phyloP scores from a whole-genome alignment of 495 filamentous ascomycete genomes.

The Stereocaulon alpinum region DNA sequence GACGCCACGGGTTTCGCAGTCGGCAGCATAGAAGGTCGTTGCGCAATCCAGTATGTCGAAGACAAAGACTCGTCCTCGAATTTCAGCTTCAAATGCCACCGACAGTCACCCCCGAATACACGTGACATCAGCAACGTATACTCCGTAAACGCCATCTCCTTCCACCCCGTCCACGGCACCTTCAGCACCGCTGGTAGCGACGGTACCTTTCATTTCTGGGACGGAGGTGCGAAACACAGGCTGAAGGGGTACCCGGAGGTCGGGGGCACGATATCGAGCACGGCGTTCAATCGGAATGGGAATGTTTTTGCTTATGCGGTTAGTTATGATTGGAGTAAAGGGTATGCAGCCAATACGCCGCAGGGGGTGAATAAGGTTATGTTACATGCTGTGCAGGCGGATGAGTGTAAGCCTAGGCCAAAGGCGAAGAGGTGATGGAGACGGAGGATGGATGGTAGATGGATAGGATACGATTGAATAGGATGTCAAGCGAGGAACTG shows the following conservation, averaged over 20 bases:
- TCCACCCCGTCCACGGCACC: conserved; percentile 78
- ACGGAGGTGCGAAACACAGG: conserved; percentile 78
- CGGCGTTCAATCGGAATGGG: conserved; percentile 65
- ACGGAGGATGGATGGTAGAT: neutral
- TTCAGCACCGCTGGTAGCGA: conserved; percentile 86
- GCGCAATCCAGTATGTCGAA: conserved; percentile 79
- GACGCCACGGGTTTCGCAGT: conserved; percentile 79
- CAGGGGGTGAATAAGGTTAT: conserved; percentile 72
- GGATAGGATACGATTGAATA: neutral
- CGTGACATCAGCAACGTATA: conserved; percentile 69
- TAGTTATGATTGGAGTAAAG: conserved; percentile 94
- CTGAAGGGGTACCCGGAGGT: conserved; percentile 82
- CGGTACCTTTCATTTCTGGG: conserved; percentile 85
- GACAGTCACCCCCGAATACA: conserved; percentile 54
- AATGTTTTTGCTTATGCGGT: conserved; percentile 83
- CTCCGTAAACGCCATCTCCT: conserved; percentile 79
- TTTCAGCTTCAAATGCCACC: conserved; percentile 92
- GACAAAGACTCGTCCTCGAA: conserved; percentile 75
- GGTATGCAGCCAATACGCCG: conserved; percentile 61
- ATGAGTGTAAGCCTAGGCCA: conserved; percentile 74
- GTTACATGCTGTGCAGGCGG: conserved; percentile 64
- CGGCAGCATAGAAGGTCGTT: conserved; percentile 81
- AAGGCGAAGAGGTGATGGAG: conserved; percentile 27
- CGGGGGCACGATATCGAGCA: conserved; percentile 68
- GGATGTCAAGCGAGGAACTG: neutral